Base-by-base conservation (phyloP, 306 rosid species). In the Dicorynia guianensis region DNA sequence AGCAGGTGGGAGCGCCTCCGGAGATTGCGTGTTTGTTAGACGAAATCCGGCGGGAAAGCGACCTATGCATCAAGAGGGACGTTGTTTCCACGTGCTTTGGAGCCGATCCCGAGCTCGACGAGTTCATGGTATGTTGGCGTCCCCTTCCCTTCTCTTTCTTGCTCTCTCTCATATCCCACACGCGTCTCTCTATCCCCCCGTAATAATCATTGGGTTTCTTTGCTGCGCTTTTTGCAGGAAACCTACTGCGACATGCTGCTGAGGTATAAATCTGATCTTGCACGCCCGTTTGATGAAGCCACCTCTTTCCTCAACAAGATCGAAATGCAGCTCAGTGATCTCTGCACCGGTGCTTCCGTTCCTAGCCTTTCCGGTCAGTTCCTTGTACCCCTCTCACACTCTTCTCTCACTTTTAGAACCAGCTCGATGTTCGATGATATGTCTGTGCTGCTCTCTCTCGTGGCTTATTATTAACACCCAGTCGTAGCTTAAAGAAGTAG, bases 81-180 rank as follows among this genome's bases (percentile, higher is more conserved):
- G 79, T 71, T 33, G 87, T 85, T 74, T 83, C 97, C 97, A 89
- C 97, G 93, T 89, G 96, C 84, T 74, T 80, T 52, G 97, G 99
- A 89, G 91, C 83, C 89, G 99, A 96, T 88, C 99, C 97, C 91
- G 99, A 92, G 91, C 97, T 95, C 59, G 99, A 92, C 59, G 93
- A 92, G 79, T 95, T 95, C 88, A 95, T 95, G 99, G 97, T 93
- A 25, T 25, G 2, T 2, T 25, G 30, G 30, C 93, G 88, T 91
- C 90, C 84, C 72, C 59, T 18, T n/a, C 39, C 62, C 53, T 39
- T 72, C 44, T 38, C 17, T 11, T 44, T 76, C 44, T 39, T 18
- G n/a, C n/a, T 5, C 11, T 53, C 43, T 69, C 68, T 75, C 30
- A 15, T 30, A 8, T 67, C 17, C 19, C 5, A 48, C 44, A 25